Evolutionary conservation across 2,329 filamentous ascomycete species (phyloP).

Genomic region (Nothopassalora personata): DNA sequence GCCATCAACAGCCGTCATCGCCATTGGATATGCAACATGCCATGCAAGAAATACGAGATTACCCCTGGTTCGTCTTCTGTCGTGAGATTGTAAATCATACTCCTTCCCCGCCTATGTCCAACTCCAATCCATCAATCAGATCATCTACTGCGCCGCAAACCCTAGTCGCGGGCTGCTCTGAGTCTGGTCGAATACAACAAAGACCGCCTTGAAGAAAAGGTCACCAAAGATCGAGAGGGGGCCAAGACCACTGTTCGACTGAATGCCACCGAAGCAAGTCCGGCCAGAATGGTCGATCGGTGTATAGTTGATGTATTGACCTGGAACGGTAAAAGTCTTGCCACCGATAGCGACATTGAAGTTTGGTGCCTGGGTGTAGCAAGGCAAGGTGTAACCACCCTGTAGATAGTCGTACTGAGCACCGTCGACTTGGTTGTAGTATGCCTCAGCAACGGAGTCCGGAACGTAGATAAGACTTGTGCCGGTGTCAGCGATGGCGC

Average conservation of each 20-base stretch:
- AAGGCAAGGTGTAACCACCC: slow-evolving; percentile 54
- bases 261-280: slow-evolving; percentile 70
- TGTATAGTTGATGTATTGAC: slow-evolving; percentile 52
- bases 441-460: slow-evolving; percentile 48
- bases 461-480: slow-evolving; percentile 62
- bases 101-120: not conserved
- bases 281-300: slow-evolving; percentile 35
- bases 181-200: slow-evolving; percentile 62
- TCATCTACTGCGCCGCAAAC: slow-evolving; percentile 38
- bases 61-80: not conserved
- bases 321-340: slow-evolving; percentile 48
- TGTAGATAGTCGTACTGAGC: slow-evolving; percentile 43
- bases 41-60: not conserved
- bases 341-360: slow-evolving; percentile 50
- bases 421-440: slow-evolving; percentile 55
- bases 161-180: slow-evolving; percentile 38
- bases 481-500: slow-evolving; percentile 64
- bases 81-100: not conserved
- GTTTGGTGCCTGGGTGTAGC: slow-evolving; percentile 47
- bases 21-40: not conserved
- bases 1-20: not conserved
- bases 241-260: slow-evolving; percentile 54
- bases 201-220: slow-evolving; percentile 66
- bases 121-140: not conserved
- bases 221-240: slow-evolving; percentile 72